phyloP scores from a whole-genome alignment of 2,329 filamentous ascomycete genomes.

The Balansia obtecta region DNA sequence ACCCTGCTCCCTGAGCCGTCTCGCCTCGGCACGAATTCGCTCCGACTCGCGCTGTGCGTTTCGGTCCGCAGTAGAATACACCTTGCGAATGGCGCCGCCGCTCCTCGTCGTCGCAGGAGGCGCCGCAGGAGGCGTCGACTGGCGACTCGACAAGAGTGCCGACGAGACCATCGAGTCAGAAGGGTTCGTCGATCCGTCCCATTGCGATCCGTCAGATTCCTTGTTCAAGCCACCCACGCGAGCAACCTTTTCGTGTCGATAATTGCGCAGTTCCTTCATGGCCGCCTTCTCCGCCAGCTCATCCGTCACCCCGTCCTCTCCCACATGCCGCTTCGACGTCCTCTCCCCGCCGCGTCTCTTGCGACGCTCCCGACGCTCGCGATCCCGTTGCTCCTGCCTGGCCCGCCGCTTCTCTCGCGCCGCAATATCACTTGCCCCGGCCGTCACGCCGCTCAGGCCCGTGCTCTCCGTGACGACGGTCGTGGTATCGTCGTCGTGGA shows the following conservation, averaged over 20 bases:
- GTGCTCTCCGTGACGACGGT: conserved; percentile 34
- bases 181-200: conserved; percentile 61
- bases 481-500: conserved; percentile 38
- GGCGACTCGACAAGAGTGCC: conserved; percentile 46
- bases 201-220: conserved; percentile 63
- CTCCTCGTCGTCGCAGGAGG: conserved; percentile 34
- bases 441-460: conserved; percentile 42
- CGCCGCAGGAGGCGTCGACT: conserved; percentile 43
- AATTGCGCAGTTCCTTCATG: conserved; percentile 61
- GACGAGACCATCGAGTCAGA: conserved; percentile 48
- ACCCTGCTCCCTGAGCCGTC: conserved; percentile 40
- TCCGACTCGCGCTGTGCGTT: conserved; percentile 39
- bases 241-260: conserved; percentile 77
- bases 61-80: conserved; percentile 47
- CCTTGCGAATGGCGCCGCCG: conserved; percentile 38
- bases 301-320: conserved; percentile 51
- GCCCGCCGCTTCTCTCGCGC: conserved; percentile 45
- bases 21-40: conserved; percentile 42
- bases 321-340: conserved; percentile 31
- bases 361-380: conserved; percentile 21
- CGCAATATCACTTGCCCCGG: conserved; percentile 41
- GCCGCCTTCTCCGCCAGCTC: conserved; percentile 50
- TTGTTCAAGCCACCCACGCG: conserved; percentile 84
- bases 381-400: conserved; percentile 35
- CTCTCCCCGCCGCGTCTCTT: conserved; percentile 20